phyloP scores from a whole-genome alignment of 352 stramenopile species.

The Phytopythium chamaehyphon region DNA sequence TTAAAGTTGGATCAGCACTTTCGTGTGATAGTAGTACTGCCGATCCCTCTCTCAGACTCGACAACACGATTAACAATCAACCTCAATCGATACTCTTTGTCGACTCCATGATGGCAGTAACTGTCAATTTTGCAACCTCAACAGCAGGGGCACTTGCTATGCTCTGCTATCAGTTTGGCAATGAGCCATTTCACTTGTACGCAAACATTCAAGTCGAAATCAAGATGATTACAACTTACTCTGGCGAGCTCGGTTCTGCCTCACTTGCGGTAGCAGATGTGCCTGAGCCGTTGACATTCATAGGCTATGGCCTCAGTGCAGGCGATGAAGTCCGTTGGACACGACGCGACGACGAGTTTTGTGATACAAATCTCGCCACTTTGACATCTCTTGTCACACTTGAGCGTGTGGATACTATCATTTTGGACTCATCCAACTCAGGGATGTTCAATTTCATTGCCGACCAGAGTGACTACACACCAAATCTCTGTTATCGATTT shows the following conservation, averaged over 20 bases:
- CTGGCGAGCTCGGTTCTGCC: slow-evolving; percentile 34
- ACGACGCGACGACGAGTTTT: slow-evolving; percentile 39
- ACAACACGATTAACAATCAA: slow-evolving; percentile 28
- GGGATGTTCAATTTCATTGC: slow-evolving; percentile 48
- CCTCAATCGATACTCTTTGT: slow-evolving; percentile 37
- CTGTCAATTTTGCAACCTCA: slow-evolving; percentile 32
- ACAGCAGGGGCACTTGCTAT: slow-evolving; percentile 34
- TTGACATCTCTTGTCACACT: slow-evolving; percentile 24
- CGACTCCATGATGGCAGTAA: slow-evolving; percentile 8
- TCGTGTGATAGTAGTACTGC: slow-evolving; percentile 34
- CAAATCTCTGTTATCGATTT: slow-evolving; percentile 14
- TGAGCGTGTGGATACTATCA: slow-evolving; percentile 29
- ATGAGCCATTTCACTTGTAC: slow-evolving; percentile 60
- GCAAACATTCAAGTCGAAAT: slow-evolving; percentile 32
- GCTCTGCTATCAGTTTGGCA: slow-evolving; percentile 55
- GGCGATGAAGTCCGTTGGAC: slow-evolving; percentile 61
- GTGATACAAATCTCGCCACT: slow-evolving; percentile 42
- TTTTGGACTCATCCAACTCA: slow-evolving; percentile 20
- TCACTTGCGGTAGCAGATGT: slow-evolving; percentile 53
- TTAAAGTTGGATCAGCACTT: slow-evolving; percentile 24
- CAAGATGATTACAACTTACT: slow-evolving; percentile 51
- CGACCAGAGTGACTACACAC: slow-evolving; percentile 42
- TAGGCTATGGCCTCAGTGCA: slow-evolving; percentile 32
- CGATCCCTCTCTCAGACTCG: slow-evolving; percentile 23
- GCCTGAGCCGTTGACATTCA: slow-evolving; percentile 51